Evolutionary conservation across 23 red algal species (phyloP).

Genomic region (Chondrus crispus): DNA sequence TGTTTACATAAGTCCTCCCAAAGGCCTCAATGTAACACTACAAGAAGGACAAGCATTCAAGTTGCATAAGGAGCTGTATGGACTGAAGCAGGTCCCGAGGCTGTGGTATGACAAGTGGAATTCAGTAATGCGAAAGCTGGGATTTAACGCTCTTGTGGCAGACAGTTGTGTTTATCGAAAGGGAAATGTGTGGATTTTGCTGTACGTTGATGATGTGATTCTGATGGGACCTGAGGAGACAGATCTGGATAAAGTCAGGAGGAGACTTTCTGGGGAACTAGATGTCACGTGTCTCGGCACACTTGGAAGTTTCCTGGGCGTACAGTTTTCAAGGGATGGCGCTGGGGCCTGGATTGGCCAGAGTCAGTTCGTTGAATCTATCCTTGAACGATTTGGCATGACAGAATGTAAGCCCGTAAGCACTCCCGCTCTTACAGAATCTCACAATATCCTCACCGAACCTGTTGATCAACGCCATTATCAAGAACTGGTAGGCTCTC

Average conservation of each 20-base stretch:
- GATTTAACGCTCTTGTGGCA: neutral
- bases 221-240: neutral
- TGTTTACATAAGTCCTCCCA: neutral
- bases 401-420: neutral
- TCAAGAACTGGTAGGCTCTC: neutral
- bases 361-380: neutral
- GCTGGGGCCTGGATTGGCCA: neutral
- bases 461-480: neutral
- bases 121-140: neutral
- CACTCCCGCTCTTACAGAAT: neutral
- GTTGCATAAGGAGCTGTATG: neutral
- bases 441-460: neutral
- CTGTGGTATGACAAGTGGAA: conserved; percentile 1
- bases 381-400: conserved; percentile 6
- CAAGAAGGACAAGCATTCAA: neutral
- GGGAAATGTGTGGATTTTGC: neutral
- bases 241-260: neutral
- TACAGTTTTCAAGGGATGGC: neutral
- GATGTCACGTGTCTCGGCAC: neutral
- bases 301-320: neutral
- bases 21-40: neutral
- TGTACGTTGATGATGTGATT: neutral
- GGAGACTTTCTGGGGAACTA: neutral
- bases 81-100: conserved; percentile 35
- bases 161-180: neutral